A percentile compares a stretch with the other conserved stretches of the same genome.
Conservation (phyloP, 495 filamentous ascomycete genomes). For the Podospora australis region DNA sequence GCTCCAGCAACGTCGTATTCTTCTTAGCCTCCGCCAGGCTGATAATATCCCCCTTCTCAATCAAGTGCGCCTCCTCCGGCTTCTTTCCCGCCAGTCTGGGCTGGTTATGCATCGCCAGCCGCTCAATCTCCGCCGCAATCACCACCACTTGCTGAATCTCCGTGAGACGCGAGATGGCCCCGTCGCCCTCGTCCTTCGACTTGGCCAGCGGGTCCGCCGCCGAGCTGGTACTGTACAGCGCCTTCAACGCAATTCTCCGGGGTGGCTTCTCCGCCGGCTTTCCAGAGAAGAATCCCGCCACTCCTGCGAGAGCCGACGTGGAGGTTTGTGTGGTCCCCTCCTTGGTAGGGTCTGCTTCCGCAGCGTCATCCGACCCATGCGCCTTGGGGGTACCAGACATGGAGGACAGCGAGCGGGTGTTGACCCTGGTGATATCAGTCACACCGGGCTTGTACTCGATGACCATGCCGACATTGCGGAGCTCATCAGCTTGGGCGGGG, state of each 20-base stretch:
- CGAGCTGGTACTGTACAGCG: slow-evolving; percentile 50
- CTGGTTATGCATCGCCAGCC: slow-evolving; percentile 33
- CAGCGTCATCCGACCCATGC: slow-evolving; percentile 6
- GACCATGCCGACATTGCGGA: slow-evolving; percentile 74
- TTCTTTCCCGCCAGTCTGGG: slow-evolving; percentile 28
- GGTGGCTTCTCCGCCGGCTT: slow-evolving; percentile 18
- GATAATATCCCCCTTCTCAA: slow-evolving; percentile 74
- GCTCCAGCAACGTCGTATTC: slow-evolving; percentile 80
- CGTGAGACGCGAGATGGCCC: slow-evolving; percentile 40
- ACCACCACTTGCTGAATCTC: slow-evolving; percentile 64
- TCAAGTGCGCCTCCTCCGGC: slow-evolving; percentile 30
- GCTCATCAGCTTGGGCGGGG: slow-evolving; percentile 62
- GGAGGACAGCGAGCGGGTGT: slow-evolving; percentile 74
- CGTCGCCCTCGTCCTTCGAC: slow-evolving; percentile 19
- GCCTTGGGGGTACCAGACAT: slow-evolving; percentile 28
- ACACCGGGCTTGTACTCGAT: slow-evolving; percentile 65
- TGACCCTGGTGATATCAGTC: slow-evolving; percentile 63
- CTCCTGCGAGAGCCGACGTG: slow-evolving; percentile 11
- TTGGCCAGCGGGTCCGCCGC: slow-evolving; percentile 36
- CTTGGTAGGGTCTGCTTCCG: too few species aligned
- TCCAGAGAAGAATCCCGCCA: slow-evolving; percentile 26
- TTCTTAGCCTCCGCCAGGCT: slow-evolving; percentile 76
- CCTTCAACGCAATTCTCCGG: slow-evolving; percentile 51
- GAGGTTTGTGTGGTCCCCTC: too few species aligned
- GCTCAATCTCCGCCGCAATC: slow-evolving; percentile 59